phyloP scores from a whole-genome alignment of 805 yeast species.

The Saccharomyces jurei region DNA sequence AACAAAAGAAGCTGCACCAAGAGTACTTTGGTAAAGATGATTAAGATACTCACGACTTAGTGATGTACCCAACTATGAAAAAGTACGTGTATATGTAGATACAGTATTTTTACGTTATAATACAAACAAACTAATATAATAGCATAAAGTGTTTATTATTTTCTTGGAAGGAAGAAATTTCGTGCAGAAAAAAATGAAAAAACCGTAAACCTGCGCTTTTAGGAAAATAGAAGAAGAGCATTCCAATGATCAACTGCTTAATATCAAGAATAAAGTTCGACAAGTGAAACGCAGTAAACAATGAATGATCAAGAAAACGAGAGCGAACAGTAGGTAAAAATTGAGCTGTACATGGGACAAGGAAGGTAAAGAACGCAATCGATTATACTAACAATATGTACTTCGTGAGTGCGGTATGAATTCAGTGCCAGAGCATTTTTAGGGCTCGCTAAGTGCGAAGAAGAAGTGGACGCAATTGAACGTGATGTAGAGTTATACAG shows the following conservation, averaged over 20 bases:
- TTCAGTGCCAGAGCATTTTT: constrained; percentile 9
- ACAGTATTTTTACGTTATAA: constrained; percentile 1
- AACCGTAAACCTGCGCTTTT: not conserved
- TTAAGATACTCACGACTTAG: not conserved
- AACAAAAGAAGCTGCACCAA: constrained; percentile 73
- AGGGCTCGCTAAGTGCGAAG: constrained; percentile 49
- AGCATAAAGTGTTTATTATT: not conserved
- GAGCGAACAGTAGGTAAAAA: not conserved
- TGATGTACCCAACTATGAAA: not conserved
- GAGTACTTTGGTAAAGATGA: constrained; percentile 38
- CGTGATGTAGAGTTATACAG: constrained; percentile 49
- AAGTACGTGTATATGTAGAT: not conserved
- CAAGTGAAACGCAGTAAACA: not conserved
- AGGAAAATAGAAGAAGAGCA: not conserved
- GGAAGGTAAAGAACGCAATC: not conserved
- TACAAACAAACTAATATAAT: not conserved
- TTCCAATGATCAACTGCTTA: not conserved
- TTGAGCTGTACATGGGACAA: not conserved
- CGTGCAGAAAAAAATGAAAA: not conserved
- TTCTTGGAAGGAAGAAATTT: not conserved
- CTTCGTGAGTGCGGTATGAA: not conserved
- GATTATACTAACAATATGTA: not conserved
- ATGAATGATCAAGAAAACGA: not conserved
- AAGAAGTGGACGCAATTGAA: constrained; percentile 52
- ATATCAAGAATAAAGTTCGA: not conserved